Evolutionary conservation across 179 eudicot genomes (phyloP), one percentile per base, ranked within the genome.

Genomic region (Beta corolliflora): DNA sequence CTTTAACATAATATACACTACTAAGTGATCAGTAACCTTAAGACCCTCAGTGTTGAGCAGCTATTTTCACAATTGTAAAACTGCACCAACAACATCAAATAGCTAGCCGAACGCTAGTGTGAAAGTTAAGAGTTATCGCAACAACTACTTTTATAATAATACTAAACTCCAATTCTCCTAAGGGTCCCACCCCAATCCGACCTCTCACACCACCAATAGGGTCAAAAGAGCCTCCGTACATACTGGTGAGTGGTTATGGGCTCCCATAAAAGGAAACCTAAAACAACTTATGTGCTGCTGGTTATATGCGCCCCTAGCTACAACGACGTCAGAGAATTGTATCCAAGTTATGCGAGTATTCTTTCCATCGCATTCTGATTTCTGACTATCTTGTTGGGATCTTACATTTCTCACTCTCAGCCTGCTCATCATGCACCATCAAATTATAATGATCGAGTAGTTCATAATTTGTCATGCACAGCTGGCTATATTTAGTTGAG

Each of bases 371-470:
- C 44, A 50, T 80, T 25, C 56, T n/a, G 58, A 36, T 36, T 36
- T 79, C 77, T 79, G 70, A 70, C 81, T 71, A 4, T 70, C 25
- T 56, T 71, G 77, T 71, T 70, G 76, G 69, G 58, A 4, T 44
- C 13, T n/a, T 41, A 6, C 29, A 52, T 45, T 21, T 71, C 53
- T 18, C 14, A 46, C 5, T 5, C 36, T 9, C 9, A 19, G 44
- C 9, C 13, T 5, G 7, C 54, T 19, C 10, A 10, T 65, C 41
- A 36, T 36, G 41, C 41, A 36, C 41, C 41, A 36, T 36, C 41
- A 36, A 36, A 36, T 36, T 36, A 36, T 3, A 36, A 36, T 36
- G n/a, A n/a, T n/a, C n/a, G 36, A 67, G 9, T 21, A 52, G 61
- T 73, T 52, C 23, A 54, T 54, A 25, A 29, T 23, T n/a, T 68